These are phyloP conservation scores for Aureobasidium sp. DNA, from an alignment of 2,329 filamentous ascomycete species.

Conservation along the genomic window DNA sequence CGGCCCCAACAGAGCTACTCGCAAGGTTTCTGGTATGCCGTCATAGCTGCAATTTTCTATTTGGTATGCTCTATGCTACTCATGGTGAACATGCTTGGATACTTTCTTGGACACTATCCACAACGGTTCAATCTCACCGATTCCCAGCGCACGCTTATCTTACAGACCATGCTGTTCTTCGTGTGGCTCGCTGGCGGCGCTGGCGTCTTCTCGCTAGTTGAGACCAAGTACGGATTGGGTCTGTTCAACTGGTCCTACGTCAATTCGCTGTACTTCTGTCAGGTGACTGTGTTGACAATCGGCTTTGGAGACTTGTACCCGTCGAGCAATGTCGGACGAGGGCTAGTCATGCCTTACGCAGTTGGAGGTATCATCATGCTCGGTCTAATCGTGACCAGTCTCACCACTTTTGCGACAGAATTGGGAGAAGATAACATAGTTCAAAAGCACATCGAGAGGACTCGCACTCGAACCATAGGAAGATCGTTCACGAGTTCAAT, in stretches of 20 bases:
- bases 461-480: conserved; percentile 45
- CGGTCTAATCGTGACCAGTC: conserved; percentile 73
- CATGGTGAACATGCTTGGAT: conserved; percentile 71
- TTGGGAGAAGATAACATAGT: conserved; percentile 56
- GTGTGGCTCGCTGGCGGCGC: conserved; percentile 73
- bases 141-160: conserved; percentile 77
- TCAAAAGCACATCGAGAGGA: conserved; percentile 48
- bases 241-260: conserved; percentile 58
- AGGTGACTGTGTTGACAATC: conserved; percentile 57
- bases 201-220: conserved; percentile 62
- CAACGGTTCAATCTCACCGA: conserved; percentile 71
- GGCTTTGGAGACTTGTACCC: conserved; percentile 57
- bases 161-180: conserved; percentile 82
- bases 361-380: conserved; percentile 77
- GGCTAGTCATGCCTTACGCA: conserved; percentile 73
- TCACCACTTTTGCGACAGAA: conserved; percentile 57
- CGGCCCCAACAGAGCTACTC: conserved; percentile 51
- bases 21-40: conserved; percentile 79
- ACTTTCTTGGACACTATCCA: conserved; percentile 63
- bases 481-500: conserved; percentile 45
- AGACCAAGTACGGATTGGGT: conserved; percentile 34
- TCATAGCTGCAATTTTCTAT: conserved; percentile 73
- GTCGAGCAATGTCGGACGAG: conserved; percentile 50
- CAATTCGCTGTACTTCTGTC: conserved; percentile 60
- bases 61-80: conserved; percentile 70